phyloP scores from a whole-genome alignment of 208 protist genomes.

The Leishmania martiniquensis region DNA sequence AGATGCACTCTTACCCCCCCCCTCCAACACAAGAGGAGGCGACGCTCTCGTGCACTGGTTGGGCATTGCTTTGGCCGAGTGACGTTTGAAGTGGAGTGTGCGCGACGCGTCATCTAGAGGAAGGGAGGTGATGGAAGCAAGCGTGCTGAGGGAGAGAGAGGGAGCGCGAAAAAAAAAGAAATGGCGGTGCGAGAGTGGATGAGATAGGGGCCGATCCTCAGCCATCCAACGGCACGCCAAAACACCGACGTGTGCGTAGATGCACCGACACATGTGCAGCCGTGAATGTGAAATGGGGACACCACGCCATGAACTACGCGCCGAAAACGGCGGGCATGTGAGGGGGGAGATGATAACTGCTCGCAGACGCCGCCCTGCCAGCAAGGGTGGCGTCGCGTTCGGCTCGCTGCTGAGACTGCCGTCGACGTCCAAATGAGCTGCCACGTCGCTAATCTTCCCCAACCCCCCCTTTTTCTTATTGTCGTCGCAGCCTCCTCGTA shows the following conservation, averaged over 20 bases:
- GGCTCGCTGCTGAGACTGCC: not conserved
- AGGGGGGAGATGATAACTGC: constrained; percentile 11
- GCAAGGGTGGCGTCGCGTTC: not conserved
- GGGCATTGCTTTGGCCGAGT: too few species aligned
- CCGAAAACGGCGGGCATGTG: not conserved
- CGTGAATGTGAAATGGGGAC: too few species aligned
- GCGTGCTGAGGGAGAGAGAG: too few species aligned
- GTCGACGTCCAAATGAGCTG: not conserved
- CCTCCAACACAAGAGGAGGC: too few species aligned
- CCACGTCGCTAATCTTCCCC: not conserved
- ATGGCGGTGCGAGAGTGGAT: not conserved
- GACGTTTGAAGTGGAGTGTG: too few species aligned
- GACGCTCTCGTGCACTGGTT: too few species aligned
- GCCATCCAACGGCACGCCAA: not conserved
- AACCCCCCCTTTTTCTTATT: not conserved
- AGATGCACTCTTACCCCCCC: not conserved
- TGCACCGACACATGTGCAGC: not conserved
- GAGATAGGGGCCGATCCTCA: not conserved
- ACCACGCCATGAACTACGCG: too few species aligned
- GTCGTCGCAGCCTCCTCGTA: not conserved
- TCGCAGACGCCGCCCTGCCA: constrained; percentile 17
- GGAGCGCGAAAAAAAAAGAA: not conserved
- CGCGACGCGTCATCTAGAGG: too few species aligned
- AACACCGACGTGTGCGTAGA: not conserved
- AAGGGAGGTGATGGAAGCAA: too few species aligned